A percentile compares a stretch with the other conserved stretches of the same genome.
Evolutionary conservation across 768 basidiomycete genomes (phyloP).

Genomic region (Gloeopeniophorella convolvens): DNA sequence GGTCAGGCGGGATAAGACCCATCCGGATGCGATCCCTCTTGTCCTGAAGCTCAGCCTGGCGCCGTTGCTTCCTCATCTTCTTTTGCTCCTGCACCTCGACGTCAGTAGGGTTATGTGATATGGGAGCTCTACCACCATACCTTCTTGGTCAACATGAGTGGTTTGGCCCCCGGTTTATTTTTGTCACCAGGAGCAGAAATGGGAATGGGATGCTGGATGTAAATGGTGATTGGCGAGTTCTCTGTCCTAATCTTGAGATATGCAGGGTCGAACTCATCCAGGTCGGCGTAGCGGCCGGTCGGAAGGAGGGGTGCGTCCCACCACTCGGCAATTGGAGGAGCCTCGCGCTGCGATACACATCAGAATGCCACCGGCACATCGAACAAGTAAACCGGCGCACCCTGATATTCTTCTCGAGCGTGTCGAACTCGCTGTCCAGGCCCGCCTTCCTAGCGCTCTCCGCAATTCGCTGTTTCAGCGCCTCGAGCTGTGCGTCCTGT

Average conservation of each 20-base stretch:
- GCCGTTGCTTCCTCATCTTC: constrained; percentile 89
- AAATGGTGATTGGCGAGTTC: constrained; percentile 77
- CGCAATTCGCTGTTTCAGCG: constrained; percentile 86
- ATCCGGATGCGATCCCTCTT: constrained; percentile 92
- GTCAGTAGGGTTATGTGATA: not conserved
- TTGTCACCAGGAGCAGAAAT: constrained; percentile 89
- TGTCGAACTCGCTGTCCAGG: constrained; percentile 87
- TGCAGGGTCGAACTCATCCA: constrained; percentile 45
- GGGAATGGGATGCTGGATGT: constrained; percentile 95
- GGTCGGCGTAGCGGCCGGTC: constrained; percentile 71
- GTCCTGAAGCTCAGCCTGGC: constrained; percentile 87
- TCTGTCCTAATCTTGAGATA: constrained; percentile 56
- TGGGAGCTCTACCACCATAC: constrained; percentile 28
- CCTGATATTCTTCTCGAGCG: constrained; percentile 83
- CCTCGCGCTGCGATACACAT: constrained; percentile 49
- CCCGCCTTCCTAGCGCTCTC: constrained; percentile 92
- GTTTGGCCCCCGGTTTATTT: constrained; percentile 69
- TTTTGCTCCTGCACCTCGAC: constrained; percentile 63
- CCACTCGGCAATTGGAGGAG: constrained; percentile 93
- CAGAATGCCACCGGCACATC: not conserved
- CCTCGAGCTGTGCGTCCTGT: constrained; percentile 78
- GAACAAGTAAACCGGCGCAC: constrained; percentile 34
- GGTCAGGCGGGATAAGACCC: constrained; percentile 92
- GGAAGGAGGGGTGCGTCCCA: constrained; percentile 91
- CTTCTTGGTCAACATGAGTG: constrained; percentile 91